A percentile compares a stretch with the other conserved stretches of the same genome.
phyloP scores from a whole-genome alignment of 441 rosid genomes.

The Bruguiera hainesii region DNA sequence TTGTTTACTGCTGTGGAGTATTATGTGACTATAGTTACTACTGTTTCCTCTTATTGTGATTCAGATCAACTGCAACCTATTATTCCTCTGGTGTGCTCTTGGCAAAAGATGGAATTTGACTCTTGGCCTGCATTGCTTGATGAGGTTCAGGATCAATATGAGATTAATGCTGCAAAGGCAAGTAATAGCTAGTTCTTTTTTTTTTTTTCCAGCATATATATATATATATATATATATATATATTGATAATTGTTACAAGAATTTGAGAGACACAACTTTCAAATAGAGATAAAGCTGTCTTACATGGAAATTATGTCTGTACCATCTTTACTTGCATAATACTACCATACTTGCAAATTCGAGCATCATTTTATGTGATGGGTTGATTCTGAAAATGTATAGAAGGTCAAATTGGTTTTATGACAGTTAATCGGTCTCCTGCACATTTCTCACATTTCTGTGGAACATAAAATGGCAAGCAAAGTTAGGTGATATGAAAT shows the following conservation, averaged over 20 bases:
- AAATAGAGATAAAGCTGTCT: too few relatives aligned
- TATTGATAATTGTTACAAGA: background rate
- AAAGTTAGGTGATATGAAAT: too few relatives aligned
- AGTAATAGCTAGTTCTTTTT: background rate
- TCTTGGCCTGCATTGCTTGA: constrained; percentile 86
- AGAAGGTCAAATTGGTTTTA: too few relatives aligned
- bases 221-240: background rate
- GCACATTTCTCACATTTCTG: too few relatives aligned
- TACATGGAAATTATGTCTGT: too few relatives aligned
- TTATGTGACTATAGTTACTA: background rate
- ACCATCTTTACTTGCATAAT: too few relatives aligned
- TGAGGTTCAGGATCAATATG: constrained; percentile 82
- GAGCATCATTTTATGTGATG: too few relatives aligned
- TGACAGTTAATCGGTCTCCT: too few relatives aligned
- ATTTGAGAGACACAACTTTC: too few relatives aligned
- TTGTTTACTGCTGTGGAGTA: background rate
- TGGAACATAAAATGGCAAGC: too few relatives aligned
- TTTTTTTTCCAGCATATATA: background rate
- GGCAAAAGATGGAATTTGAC: constrained; percentile 91
- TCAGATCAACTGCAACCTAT: constrained; percentile 71
- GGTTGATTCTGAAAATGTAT: too few relatives aligned
- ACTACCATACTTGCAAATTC: too few relatives aligned
- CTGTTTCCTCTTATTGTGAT: constrained; percentile 10
- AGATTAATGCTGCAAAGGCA: constrained; percentile 83
- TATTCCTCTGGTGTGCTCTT: constrained; percentile 54